Base-by-base conservation (phyloP, 2,329 filamentous ascomycete genomes). In the Microthyrium microscopicum region DNA sequence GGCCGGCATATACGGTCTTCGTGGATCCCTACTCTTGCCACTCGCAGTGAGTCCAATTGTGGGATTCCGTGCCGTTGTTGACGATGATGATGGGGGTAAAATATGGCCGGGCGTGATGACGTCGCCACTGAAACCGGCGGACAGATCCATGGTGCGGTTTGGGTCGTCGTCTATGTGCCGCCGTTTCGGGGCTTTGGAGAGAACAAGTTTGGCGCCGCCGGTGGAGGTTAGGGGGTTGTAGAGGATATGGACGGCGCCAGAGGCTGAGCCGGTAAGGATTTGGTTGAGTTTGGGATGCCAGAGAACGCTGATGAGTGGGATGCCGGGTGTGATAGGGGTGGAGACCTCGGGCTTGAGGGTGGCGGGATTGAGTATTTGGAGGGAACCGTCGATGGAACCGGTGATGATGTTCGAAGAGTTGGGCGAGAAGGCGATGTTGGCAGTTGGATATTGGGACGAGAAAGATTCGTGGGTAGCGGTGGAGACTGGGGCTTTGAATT, bases 271-370 rank as follows among this genome's bases (percentile, higher is more conserved):
- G 6, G 87, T 92, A 41, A 95, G 57, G 47, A 98, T 93, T 50
- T 98, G 89, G 52, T 98, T 95, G 49, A 98, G 73, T 54, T 84
- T 92, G 15, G 79, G 68, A 48, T 98, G 87, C 89, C 89, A 98
- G 40, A 80, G 64, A 18, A 92, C 82, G 2, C 76, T 74, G 40
- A 95, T 80, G 6, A 98, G 60, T 1, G 87, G 70, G 5, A 75
- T 80, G 11, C 77, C 78, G 1, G 83, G 77, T 0, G 87, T 94
- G n/a, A 98, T 73, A 3, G 82, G 77, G 3, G 87, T 92, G 36
- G 87, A 73, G 20, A 83, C 71, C 50, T 94, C 85, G 2, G 85
- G 67, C 37, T 70, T 75, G 36, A 98, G 64, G 31, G 91, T 95
- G 25, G 84, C 89, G 1, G 89, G 81, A 49, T 94, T 95, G 38